Percentiles rank a stretch among this genome's conserved stretches.
Evolutionary conservation across 768 basidiomycete genomes (phyloP).

Genomic region (Lentinula sp.): DNA sequence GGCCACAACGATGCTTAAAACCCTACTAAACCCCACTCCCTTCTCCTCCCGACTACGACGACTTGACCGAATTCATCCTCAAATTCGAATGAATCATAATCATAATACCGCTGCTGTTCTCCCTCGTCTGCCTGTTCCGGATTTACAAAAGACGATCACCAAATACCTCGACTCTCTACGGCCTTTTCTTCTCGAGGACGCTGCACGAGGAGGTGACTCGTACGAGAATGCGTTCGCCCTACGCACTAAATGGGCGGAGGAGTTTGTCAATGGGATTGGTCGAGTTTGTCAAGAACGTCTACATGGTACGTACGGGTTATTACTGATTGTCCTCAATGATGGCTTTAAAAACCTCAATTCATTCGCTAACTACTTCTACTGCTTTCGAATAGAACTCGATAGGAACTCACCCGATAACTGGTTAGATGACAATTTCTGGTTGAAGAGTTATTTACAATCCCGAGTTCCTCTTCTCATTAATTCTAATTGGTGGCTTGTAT

Average conservation of each 20-base stretch:
- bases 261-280: conserved; percentile 71
- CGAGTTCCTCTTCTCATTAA: conserved; percentile 80
- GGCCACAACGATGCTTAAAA: background rate
- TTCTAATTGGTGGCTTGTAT: conserved; percentile 95
- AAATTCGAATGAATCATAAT: background rate
- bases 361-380: conserved; percentile 10
- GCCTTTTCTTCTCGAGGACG: conserved; percentile 76
- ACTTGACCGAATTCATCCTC: background rate
- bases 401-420: conserved; percentile 82
- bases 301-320: conserved; percentile 41
- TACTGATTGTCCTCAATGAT: conserved; percentile 3
- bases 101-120: conserved; percentile 18
- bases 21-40: background rate
- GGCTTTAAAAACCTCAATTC: conserved; percentile 3
- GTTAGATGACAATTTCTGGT: conserved; percentile 93
- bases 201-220: conserved; percentile 45
- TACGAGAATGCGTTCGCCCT: conserved; percentile 47
- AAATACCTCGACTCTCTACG: conserved; percentile 73
- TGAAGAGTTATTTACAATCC: conserved; percentile 83
- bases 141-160: conserved; percentile 67
- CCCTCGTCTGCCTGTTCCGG: conserved; percentile 79
- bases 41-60: too few relatives aligned
- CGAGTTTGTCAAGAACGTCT: conserved; percentile 65
- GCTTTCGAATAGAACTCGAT: conserved; percentile 57
- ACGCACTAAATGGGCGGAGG: conserved; percentile 53